Base-by-base conservation (phyloP, 768 basidiomycete genomes). In the Mycena latifolia region DNA sequence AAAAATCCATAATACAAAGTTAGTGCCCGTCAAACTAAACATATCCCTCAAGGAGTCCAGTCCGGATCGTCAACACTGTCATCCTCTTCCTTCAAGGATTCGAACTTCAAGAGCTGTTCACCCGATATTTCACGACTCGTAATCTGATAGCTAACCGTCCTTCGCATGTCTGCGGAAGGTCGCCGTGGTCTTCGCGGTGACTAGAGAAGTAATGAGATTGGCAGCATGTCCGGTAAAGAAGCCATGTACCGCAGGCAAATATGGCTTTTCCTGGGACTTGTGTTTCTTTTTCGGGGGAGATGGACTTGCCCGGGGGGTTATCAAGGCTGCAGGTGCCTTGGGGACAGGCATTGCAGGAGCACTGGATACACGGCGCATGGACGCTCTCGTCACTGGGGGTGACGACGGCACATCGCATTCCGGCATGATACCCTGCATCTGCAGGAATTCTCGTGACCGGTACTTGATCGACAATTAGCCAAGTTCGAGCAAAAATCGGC, bases 391-490 rank as follows among this genome's bases (percentile, higher is more conserved):
- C 15, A 67, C 66, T 35, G 71, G 64, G 15, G 51, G 67, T 22
- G 72, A 51, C 1, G 75, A 35, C 25, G 69, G 67, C 9, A 70
- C 69, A 50, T 81, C 77, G 1, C 65, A 64, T 28, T 72, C 73
- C 0, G 79, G 67, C 66, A 83, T 78, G 47, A 89, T 88, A 2
- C 86, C 85, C 74, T 88, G 87, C 29, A 81, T 72, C 65, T 81
- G 78, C 52, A 88, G 72, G 62, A 86, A 88, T 43, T 84, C 88
- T 60, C 75, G 78, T 39, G 86, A 79, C 27, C 88, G 79, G 74
- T 92, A 92, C 43, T 39, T 39, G 37, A 39, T 15, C 37, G 37
- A 18, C 3, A 39, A 10, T 39, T 39, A 39, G 37, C 37, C 14
- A 12, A 14, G 11, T 14, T 39, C 37, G 6, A 12, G 37, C 33